These are phyloP conservation scores for Blastomyces percursus DNA, from an alignment of 2,329 filamentous ascomycete genomes.

Conservation along the genomic window DNA sequence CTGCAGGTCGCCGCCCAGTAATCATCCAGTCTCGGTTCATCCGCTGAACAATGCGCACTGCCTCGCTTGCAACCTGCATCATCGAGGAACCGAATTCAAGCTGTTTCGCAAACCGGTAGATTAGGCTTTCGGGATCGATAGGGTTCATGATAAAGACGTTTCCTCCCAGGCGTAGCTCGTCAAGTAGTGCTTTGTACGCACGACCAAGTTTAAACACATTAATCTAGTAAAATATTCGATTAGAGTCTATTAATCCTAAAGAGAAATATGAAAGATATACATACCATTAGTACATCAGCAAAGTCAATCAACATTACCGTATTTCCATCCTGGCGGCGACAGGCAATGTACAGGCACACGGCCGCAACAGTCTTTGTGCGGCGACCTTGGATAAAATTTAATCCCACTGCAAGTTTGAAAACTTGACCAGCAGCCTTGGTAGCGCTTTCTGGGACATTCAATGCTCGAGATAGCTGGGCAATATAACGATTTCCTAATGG, in stretches of 20 bases:
- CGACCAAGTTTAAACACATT: slow-evolving; percentile 90
- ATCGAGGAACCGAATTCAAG: slow-evolving; percentile 80
- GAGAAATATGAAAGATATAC: slow-evolving; percentile 6
- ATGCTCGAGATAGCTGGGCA: slow-evolving; percentile 29
- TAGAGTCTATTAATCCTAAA: slow-evolving; percentile 11
- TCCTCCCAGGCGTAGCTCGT: slow-evolving; percentile 41
- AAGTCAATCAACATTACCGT: slow-evolving; percentile 92
- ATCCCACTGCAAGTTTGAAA: slow-evolving; percentile 62
- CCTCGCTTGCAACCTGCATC: slow-evolving; percentile 76
- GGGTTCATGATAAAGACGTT: slow-evolving; percentile 61
- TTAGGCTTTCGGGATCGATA: slow-evolving; percentile 78
- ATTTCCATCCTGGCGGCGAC: slow-evolving; percentile 66
- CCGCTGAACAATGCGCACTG: slow-evolving; percentile 72
- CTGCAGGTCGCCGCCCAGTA: slow-evolving; percentile 82
- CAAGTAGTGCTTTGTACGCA: slow-evolving; percentile 73
- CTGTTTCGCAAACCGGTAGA: slow-evolving; percentile 80
- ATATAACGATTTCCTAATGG: slow-evolving; percentile 33
- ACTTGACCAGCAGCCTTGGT: slow-evolving; percentile 58
- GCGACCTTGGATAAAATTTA: slow-evolving; percentile 77
- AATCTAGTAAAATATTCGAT: slow-evolving; percentile 42
- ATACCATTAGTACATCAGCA: slow-evolving; percentile 61
- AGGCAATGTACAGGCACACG: slow-evolving; percentile 84
- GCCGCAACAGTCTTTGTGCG: slow-evolving; percentile 74
- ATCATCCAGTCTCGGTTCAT: slow-evolving; percentile 99
- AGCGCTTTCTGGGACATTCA: slow-evolving; percentile 46